Base-by-base conservation (phyloP, 139 green algal genomes). In the Chlamydomonas asymmetrica region DNA sequence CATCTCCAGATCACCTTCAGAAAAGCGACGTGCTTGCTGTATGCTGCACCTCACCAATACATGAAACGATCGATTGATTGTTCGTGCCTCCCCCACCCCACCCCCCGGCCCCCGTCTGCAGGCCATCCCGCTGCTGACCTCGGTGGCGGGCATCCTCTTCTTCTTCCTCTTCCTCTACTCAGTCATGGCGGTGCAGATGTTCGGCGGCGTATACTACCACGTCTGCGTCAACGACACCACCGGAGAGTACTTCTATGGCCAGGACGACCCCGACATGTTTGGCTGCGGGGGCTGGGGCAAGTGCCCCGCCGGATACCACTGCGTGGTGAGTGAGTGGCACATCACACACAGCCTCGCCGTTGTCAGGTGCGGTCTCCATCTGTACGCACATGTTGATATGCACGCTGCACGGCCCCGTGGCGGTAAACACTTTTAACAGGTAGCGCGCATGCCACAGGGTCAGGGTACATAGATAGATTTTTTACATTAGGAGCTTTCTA, bases 151-250 rank as follows among this genome's bases (percentile, higher is more conserved):
- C 38, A 73, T 96, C 66, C 73, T 96, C 5, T 65, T 91, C 45
- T 90, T 93, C 77, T 89, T 94, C 69, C 79, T 94, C 27, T 89
- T 94, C 74, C 66, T 96, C 0, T 94, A 92, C 72, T 88, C 82
- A 13, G 88, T 94, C 22, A 82, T 72, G 5, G 77, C 74, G 22
- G 74, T 87, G 29, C 78, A 91, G 76, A 61, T 93, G 64, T 93
- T 91, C 54, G 61, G 65, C 2, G 83, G 86, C 25, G 81, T 82
- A 4, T 93, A 86, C 72, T 84, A 94, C 80, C 73, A 86, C 45
- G 79, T 74, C 1, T 93, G 91, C 1, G 82, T 79, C 0, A 23
- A 67, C 25, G 71, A 87, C 40, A n/a, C 27, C 34, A 23, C 56
- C 13, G 32, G 48, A 0, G 20, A 66, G n/a, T 48, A 59, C 29